Base-by-base conservation (phyloP, 2,329 filamentous ascomycete species). In the Trematosphaeria pertusa region DNA sequence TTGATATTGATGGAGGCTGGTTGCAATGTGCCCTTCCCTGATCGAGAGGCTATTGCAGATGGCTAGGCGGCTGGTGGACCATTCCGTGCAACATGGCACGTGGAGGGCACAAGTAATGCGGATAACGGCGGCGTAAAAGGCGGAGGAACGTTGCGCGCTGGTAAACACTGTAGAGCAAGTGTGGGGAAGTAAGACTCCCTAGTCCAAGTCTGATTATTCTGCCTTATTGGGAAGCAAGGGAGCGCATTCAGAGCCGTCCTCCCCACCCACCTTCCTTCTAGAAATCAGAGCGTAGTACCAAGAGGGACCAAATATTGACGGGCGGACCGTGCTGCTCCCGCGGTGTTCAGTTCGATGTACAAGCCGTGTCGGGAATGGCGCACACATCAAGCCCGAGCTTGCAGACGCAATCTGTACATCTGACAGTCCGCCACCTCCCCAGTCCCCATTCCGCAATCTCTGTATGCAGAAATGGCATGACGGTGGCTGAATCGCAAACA, bases 151-250 rank as follows among this genome's bases (percentile, higher is more conserved):
- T n/a, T n/a, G n/a, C n/a, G n/a, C n/a, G n/a, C n/a, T n/a, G n/a
- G n/a, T n/a, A n/a, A n/a, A n/a, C n/a, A n/a, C n/a, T n/a, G n/a
- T n/a, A n/a, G n/a, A n/a, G n/a, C n/a, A n/a, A 47, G 30, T 58
- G 51, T 58, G 56, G 53, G 46, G 49, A 31, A 39, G 34, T 43
- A 39, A 37, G 33, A 37, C 37, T 31, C 21, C 37, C 43, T 48
- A 54, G 43, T 35, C 47, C 43, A 32, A 11, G 34, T 44, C 28
- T 21, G 49, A 48, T 44, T 8, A 12, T 7, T 47, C 37, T 32
- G 39, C 47, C 56, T 52, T 54, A 55, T 57, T 38, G 12, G 35
- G 33, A 64, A 48, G 59, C 52, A 64, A 62, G 61, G 61, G 61
- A 56, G 48, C n/a, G 8, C 19, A 34, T 4, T 21, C 21, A 46